Conservation (phyloP, 140 eudicot genomes). For the Oenanthe javanica region DNA sequence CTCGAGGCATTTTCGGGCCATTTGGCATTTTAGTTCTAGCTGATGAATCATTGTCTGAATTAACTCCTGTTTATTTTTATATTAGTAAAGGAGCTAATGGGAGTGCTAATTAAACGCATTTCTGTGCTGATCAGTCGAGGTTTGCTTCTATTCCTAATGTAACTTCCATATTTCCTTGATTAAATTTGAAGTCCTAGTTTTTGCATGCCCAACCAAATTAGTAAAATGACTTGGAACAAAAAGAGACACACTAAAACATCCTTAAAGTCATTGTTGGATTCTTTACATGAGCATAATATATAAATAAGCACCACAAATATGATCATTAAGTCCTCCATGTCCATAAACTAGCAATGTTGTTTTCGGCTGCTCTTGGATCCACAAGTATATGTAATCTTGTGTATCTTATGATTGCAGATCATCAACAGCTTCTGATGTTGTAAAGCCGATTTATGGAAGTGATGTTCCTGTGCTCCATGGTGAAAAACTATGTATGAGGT, state of each 20-base stretch:
- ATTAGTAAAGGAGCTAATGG: slow-evolving; percentile 55
- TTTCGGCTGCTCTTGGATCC: too few species aligned
- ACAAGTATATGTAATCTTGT: not conserved
- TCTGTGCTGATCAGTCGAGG: slow-evolving; percentile 79
- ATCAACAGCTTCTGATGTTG: slow-evolving; percentile 64
- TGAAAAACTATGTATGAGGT: slow-evolving; percentile 53
- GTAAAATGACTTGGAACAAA: not conserved
- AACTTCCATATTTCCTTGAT: not conserved
- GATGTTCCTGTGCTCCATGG: slow-evolving; percentile 66
- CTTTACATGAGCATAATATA: not conserved
- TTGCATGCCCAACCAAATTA: not conserved
- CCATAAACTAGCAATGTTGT: too few species aligned
- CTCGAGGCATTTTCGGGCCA: slow-evolving; percentile 67
- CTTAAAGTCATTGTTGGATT: not conserved
- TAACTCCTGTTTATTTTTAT: slow-evolving; percentile 78
- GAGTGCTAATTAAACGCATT: slow-evolving; percentile 32
- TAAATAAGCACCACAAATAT: not conserved
- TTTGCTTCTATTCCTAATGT: slow-evolving; percentile 1
- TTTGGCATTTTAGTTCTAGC: slow-evolving; percentile 80
- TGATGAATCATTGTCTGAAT: slow-evolving; percentile 52
- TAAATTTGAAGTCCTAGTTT: not conserved
- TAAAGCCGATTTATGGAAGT: slow-evolving; percentile 60
- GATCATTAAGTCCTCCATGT: too few species aligned
- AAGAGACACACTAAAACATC: not conserved
- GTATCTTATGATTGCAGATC: slow-evolving; percentile 38